phyloP scores from a whole-genome alignment of 805 yeast species.

The Wickerhamiella dianesei region DNA sequence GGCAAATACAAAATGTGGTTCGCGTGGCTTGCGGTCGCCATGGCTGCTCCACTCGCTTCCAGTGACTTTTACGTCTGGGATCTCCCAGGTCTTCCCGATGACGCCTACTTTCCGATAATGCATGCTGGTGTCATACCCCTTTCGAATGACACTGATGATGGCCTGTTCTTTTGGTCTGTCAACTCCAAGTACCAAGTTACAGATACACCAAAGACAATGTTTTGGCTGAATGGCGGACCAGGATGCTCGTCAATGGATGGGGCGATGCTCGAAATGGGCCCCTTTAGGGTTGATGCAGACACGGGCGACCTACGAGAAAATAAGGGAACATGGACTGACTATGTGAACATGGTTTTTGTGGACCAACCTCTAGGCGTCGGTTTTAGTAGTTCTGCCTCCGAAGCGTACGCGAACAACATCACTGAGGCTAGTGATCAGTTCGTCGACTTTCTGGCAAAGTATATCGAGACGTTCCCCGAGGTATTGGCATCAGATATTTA shows the following conservation, averaged over 20 bases:
- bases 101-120: conserved; percentile 29
- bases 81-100: conserved; percentile 23
- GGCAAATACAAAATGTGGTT: too few relatives aligned
- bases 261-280: conserved; percentile 84
- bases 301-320: conserved; percentile 35
- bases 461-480: conserved; percentile 60
- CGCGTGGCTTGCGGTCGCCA: neutral
- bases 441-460: conserved; percentile 48
- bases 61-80: conserved; percentile 19
- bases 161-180: conserved; percentile 70
- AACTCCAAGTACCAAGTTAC: conserved; percentile 23
- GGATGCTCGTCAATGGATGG: conserved; percentile 99
- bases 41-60: neutral
- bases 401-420: conserved; percentile 28
- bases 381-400: conserved; percentile 47
- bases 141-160: conserved; percentile 38
- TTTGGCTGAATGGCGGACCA: conserved; percentile 98
- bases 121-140: conserved; percentile 49
- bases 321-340: conserved; percentile 71
- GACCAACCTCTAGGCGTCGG: conserved; percentile 97
- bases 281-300: conserved; percentile 47
- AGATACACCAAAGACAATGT: conserved; percentile 25
- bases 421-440: conserved; percentile 48
- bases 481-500: conserved; percentile 49
- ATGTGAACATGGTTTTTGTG: conserved; percentile 66